These are phyloP conservation scores for Monosporascus ibericus DNA, from an alignment of 2,329 filamentous ascomycete species.

Conservation along the genomic window DNA sequence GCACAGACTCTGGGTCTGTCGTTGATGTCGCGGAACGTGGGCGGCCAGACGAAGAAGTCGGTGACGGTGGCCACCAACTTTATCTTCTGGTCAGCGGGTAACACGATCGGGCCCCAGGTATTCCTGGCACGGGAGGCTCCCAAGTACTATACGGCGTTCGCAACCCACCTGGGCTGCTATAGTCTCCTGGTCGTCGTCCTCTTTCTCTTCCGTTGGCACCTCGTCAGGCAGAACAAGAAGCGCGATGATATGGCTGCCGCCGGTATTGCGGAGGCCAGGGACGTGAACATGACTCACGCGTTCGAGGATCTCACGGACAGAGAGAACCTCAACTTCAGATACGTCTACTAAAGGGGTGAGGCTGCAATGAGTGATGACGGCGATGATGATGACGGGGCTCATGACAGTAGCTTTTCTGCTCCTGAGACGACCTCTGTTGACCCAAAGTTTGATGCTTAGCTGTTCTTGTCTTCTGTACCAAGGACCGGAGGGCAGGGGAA, in stretches of 20 bases:
- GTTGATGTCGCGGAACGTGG: constrained; percentile 63
- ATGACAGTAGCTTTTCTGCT: too few species aligned
- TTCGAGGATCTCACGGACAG: constrained; percentile 30
- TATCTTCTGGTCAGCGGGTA: constrained; percentile 62
- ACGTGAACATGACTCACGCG: constrained; percentile 21
- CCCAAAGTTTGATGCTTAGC: too few species aligned
- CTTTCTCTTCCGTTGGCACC: constrained; percentile 51
- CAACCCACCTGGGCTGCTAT: constrained; percentile 66
- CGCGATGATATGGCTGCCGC: constrained; percentile 22
- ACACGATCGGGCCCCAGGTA: constrained; percentile 61
- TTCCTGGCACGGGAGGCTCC: constrained; percentile 56
- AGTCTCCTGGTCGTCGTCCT: constrained; percentile 52
- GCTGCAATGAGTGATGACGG: too few species aligned
- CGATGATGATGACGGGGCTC: too few species aligned
- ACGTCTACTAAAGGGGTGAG: constrained; percentile 19
- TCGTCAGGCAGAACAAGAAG: constrained; percentile 47
- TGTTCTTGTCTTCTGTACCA: too few species aligned
- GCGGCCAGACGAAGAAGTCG: constrained; percentile 68
- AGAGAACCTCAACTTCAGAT: constrained; percentile 29
- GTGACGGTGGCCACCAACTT: constrained; percentile 65
- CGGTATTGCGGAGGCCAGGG: constrained; percentile 21
- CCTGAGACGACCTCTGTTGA: too few species aligned
- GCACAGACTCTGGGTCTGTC: constrained; percentile 62
- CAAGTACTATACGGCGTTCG: constrained; percentile 63
- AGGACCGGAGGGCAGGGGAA: too few species aligned